phyloP scores from a whole-genome alignment of 1,284 basidiomycete genomes.

The Ganoderma sinense region DNA sequence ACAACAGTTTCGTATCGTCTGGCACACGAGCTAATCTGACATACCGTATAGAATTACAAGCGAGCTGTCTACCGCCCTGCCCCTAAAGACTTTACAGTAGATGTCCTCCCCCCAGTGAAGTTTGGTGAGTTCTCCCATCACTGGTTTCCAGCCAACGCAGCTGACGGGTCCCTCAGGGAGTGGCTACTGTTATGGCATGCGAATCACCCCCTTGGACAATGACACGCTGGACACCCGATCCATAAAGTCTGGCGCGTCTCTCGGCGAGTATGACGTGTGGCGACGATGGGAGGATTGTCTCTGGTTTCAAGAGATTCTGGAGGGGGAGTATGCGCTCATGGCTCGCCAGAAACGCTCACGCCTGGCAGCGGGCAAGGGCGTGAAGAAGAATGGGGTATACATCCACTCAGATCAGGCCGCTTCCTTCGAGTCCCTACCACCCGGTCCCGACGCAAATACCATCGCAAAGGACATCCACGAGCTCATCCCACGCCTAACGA shows the following conservation, averaged over 20 bases:
- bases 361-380: conserved; percentile 72
- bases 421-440: conserved; percentile 84
- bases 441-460: conserved; percentile 77
- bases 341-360: conserved; percentile 70
- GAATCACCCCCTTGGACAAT: conserved; percentile 53
- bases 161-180: conserved; percentile 48
- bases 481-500: conserved; percentile 69
- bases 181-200: conserved; percentile 67
- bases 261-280: conserved; percentile 73
- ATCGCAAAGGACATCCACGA: conserved; percentile 72
- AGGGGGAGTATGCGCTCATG: conserved; percentile 65
- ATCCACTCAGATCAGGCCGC: conserved; percentile 71
- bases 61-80: conserved; percentile 65
- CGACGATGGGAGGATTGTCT: conserved; percentile 83
- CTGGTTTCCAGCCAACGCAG: conserved; percentile 2
- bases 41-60: conserved; percentile 52
- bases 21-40: conserved; percentile 9
- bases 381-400: conserved; percentile 78
- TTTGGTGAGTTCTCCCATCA: conserved; percentile 50
- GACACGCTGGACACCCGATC: conserved; percentile 42
- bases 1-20: background rate
- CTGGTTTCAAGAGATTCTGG: conserved; percentile 73
- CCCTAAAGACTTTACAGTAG: conserved; percentile 65
- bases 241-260: conserved; percentile 36
- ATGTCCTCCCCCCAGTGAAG: conserved; percentile 64